Conservation (phyloP, 495 filamentous ascomycete species). For the Penicillium diatomitis region DNA sequence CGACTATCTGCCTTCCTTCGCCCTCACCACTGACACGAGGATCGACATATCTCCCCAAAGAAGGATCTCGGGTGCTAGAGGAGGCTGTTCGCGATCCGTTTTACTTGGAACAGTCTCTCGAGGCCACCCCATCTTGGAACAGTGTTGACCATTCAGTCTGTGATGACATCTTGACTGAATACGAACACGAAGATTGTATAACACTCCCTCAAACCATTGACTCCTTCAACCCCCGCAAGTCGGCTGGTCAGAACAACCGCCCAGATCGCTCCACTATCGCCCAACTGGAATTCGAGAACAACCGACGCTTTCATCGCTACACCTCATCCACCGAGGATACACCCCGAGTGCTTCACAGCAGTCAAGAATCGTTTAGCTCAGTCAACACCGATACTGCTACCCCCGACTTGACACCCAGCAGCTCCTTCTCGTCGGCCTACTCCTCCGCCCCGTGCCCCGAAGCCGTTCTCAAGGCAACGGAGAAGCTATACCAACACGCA, state of each 20-base stretch:
- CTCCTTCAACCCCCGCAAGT: slow-evolving; percentile 4
- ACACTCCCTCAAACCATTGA: slow-evolving; percentile 24
- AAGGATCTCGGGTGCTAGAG: slow-evolving; percentile 22
- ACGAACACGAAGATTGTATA: slow-evolving; percentile 25
- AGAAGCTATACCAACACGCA: slow-evolving; percentile 23
- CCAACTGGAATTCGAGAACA: slow-evolving; percentile 30
- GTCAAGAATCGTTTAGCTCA: slow-evolving; percentile 32
- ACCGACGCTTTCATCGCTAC: slow-evolving; percentile 20
- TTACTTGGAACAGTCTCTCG: slow-evolving; percentile 35
- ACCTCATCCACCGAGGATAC: slow-evolving; percentile 19
- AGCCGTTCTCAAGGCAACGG: slow-evolving; percentile 19
- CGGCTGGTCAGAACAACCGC: slow-evolving; percentile 4
- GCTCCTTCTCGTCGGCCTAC: slow-evolving; percentile 37
- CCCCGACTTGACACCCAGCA: slow-evolving; percentile 38
- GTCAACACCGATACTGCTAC: slow-evolving; percentile 24
- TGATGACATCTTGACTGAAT: slow-evolving; percentile 29
- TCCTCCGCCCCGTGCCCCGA: slow-evolving; percentile 27
- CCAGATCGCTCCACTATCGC: slow-evolving; percentile 29
- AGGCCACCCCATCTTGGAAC: slow-evolving; percentile 21
- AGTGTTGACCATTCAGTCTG: slow-evolving; percentile 19
- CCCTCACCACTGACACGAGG: slow-evolving; percentile 24
- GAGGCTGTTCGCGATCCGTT: slow-evolving; percentile 38
- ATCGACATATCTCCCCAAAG: slow-evolving; percentile 29
- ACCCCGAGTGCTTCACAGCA: slow-evolving; percentile 16
- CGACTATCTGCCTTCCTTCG: slow-evolving; percentile 24